Percentiles rank a stretch among this genome's conserved stretches.
Conservation (phyloP, 257 asterid species). For the Cynanchum wilfordii region DNA sequence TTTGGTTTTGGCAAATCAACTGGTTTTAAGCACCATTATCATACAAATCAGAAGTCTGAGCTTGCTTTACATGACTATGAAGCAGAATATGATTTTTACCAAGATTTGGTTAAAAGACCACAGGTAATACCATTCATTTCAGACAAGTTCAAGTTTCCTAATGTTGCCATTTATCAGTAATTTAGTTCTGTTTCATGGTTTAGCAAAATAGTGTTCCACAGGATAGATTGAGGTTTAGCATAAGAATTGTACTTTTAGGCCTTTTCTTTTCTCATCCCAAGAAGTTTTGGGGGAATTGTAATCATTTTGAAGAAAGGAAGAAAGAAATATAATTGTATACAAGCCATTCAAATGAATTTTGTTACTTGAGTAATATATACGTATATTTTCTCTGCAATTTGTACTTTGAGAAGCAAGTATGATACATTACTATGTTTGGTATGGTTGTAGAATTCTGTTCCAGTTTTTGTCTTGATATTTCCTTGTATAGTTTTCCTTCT, state of each 20-base stretch:
- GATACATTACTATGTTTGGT: too few relatives aligned
- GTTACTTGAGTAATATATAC: background rate
- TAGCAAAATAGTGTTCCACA: background rate
- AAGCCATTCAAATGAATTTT: background rate
- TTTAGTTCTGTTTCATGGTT: background rate
- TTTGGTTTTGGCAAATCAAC: conserved; percentile 83
- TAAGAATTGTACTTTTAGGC: background rate
- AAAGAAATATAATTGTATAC: conserved; percentile 13
- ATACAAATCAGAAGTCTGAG: conserved; percentile 82
- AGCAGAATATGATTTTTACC: conserved; percentile 84
- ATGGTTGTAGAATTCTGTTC: too few relatives aligned
- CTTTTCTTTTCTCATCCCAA: background rate
- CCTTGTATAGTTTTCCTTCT: too few relatives aligned
- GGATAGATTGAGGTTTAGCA: background rate
- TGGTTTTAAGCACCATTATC: conserved; percentile 79
- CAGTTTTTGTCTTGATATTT: too few relatives aligned
- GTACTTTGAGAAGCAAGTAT: background rate
- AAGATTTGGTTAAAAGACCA: conserved; percentile 49
- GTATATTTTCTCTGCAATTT: background rate
- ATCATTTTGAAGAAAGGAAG: conserved; percentile 2
- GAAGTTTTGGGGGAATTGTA: conserved; percentile 5
- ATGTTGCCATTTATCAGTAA: conserved; percentile 58
- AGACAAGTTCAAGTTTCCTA: conserved; percentile 64
- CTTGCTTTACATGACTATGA: conserved; percentile 80
- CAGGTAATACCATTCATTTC: conserved; percentile 68